Evolutionary conservation across 257 asterid species (phyloP), one percentile per base, ranked within the genome.

Genomic region (Cordia subcordata): DNA sequence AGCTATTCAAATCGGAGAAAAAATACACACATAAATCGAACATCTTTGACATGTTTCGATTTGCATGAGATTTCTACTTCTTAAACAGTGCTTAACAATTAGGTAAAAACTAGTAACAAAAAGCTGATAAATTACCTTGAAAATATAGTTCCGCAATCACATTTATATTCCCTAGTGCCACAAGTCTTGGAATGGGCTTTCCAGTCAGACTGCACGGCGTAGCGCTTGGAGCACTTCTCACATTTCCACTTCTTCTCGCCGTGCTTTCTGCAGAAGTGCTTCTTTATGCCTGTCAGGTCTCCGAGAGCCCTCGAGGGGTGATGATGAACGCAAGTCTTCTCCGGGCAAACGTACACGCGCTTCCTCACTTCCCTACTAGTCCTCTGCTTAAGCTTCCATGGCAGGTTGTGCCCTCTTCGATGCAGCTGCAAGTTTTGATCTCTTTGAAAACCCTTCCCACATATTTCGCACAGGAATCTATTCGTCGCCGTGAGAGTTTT

Each of bases 181-280:
- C 98, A 91, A 63, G 92, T 85, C 68, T 87, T 91, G 53, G 94
- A 83, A 65, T 91, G 98, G 42, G 98, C 98, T 73, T 87, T 91
- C 85, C 95, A 91, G 55, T 91, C 98, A 0, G 98, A 91, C 35
- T 85, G 94, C 14, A 91, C 98, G 0, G 96, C 96, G 49, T 91
- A 91, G 15, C 91, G 73, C 66, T 91, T 91, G 1, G 90, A 70
- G 71, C 98, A 91, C 61, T 91, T 87, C 40, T 83, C 94, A 55
- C 98, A 91, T 85, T 83, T 85, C 98, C 98, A 91, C 70, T 87
- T 91, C 85, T 91, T 91, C 76, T 85, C 98, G 0, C 98, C 98
- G 55, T 91, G 98, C 69, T 91, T 91, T 51, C 96, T 46, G 58
- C 95, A 81, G 61, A 76, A 91, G 85, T 91, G 98, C 55, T 91